Evolutionary conservation across 2,329 filamentous ascomycete species (phyloP).

Genomic region (Chrysosphaeria jannelii): DNA sequence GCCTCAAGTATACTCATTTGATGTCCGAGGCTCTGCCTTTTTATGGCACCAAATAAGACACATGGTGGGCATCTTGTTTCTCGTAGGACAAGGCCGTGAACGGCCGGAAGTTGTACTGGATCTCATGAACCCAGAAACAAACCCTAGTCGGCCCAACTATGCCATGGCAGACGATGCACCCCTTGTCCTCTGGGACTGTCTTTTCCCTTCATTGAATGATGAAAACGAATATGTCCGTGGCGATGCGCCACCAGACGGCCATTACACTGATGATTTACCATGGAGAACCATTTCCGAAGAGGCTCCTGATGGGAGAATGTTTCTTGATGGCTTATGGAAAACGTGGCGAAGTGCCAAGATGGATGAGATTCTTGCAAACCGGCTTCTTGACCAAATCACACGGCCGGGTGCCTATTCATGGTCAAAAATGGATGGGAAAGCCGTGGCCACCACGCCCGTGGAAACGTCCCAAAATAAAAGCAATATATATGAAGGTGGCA

Average conservation of each 20-base stretch:
- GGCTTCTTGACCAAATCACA: conserved; percentile 33
- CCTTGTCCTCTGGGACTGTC: conserved; percentile 84
- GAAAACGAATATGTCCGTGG: background rate
- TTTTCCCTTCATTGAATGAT: conserved; percentile 31
- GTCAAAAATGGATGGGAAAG: conserved; percentile 11
- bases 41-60: conserved; percentile 95
- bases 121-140: conserved; percentile 40
- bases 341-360: conserved; percentile 66
- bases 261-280: conserved; percentile 27
- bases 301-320: conserved; percentile 18
- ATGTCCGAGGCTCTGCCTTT: conserved; percentile 71
- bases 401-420: conserved; percentile 1
- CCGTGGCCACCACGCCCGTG: conserved; percentile 13
- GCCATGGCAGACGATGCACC: conserved; percentile 75
- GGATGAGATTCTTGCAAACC: conserved; percentile 56
- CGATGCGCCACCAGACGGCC: conserved; percentile 1
- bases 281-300: conserved; percentile 62
- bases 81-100: conserved; percentile 72
- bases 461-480: conserved; percentile 6
- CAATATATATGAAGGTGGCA: conserved; percentile 23
- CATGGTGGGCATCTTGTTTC: conserved; percentile 78
- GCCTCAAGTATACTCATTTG: conserved; percentile 60
- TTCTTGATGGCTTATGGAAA: conserved; percentile 52
- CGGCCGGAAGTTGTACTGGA: conserved; percentile 37
- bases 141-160: conserved; percentile 57